phyloP scores from a whole-genome alignment of 257 asterid species.

The Orobanche coerulescens region DNA sequence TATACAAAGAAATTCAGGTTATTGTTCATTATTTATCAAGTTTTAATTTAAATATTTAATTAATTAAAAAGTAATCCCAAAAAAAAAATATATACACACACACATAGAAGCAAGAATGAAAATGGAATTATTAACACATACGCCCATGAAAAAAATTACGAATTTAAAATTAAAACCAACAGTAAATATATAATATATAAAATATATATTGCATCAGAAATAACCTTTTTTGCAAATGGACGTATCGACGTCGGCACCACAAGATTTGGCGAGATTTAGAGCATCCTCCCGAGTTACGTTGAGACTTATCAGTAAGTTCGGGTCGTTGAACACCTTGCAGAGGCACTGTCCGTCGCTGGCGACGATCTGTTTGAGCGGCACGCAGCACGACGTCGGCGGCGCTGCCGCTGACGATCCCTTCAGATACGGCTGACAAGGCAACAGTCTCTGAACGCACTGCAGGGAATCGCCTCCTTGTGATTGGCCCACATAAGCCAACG shows the following conservation, averaged over 20 bases:
- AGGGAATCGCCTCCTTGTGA: conserved; percentile 19
- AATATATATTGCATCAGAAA: too few species aligned
- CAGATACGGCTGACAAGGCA: conserved; percentile 39
- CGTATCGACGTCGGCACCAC: conserved; percentile 34
- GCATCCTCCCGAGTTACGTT: conserved; percentile 34
- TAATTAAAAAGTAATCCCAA: too few species aligned
- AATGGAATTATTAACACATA: too few species aligned
- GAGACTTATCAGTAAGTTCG: conserved; percentile 21
- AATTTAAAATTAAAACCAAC: too few species aligned
- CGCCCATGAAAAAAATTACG: too few species aligned
- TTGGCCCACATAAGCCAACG: conserved; percentile 17
- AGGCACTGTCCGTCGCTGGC: conserved; percentile 28
- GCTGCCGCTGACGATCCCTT: conserved; percentile 21
- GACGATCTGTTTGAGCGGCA: conserved; percentile 28
- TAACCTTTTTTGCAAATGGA: conserved; percentile 27
- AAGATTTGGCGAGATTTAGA: conserved; percentile 31
- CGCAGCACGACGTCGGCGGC: conserved; percentile 34
- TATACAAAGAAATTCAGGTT: too few species aligned
- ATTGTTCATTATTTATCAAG: too few species aligned
- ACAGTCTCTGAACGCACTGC: conserved; percentile 36
- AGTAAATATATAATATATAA: too few species aligned
- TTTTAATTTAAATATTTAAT: too few species aligned
- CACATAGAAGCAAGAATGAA: too few species aligned
- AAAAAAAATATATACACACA: too few species aligned
- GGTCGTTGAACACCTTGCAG: conserved; percentile 31